Base-by-base conservation (phyloP, 1,284 basidiomycete genomes). In the Pseudozyma sp. region DNA sequence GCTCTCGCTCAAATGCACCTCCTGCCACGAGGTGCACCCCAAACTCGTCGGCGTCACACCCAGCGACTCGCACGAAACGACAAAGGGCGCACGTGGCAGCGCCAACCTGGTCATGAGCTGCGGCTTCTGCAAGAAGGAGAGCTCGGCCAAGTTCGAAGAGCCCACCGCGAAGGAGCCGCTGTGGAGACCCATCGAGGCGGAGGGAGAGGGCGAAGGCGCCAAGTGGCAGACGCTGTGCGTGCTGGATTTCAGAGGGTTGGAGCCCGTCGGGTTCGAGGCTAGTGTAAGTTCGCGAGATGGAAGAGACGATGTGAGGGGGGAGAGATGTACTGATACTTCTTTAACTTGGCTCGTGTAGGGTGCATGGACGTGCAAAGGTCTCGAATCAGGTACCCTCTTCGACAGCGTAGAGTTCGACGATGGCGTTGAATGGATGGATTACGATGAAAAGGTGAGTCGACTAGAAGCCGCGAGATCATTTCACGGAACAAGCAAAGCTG, bases 401-500 rank as follows among this genome's bases (percentile, higher is more conserved):
- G 69, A 73, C 39, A 63, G 62, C 0, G 72, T 84, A 31, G 74
- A 78, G 49, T 83, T 84, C 31, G 82, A 84, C 9, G 82, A 81
- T 7, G 78, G 78, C 35, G 51, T 43, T 0, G 82, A 83, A 40
- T 84, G 82, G 82, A 82, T 81, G 62, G 82, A 84, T 48, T 84
- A 84, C 42, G 82, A 84, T 57, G 82, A 84, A 61, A 81, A 81
- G 70, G 70, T 62, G 37, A 54, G 69, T 45, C 9, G 24, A 24
- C 24, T 4, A 24, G 24, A 24, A 4, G 24, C 24, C 24, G 24
- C 24, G 24, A 24, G 24, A 37, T 37, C 35, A 37, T 3, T 14
- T 14, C 35, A 37, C 35, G 35, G 14, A 14, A 37, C 35, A 2
- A 5, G 35, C 8, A 14, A 37, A 37, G 35, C 35, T 37, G 35